Base-by-base conservation (phyloP, 768 basidiomycete genomes). In the Lepiota brunneoincarnata region DNA sequence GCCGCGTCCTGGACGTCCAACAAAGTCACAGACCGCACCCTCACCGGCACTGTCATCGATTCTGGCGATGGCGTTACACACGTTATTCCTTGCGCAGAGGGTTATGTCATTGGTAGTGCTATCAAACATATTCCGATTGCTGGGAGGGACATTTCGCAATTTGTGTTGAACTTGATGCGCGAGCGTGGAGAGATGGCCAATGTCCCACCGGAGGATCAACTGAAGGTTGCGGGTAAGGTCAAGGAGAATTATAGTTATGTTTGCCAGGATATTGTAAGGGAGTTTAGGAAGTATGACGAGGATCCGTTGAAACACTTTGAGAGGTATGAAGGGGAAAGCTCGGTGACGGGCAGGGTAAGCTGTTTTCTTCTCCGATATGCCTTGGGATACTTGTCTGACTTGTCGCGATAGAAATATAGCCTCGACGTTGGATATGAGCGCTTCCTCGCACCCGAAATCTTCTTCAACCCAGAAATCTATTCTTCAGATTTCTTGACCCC, bases 41-140 rank as follows among this genome's bases (percentile, higher is more conserved):
- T 96, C 52, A 98, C 94, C 0, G 97, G 97, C 47, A 98, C 97
- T 0, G 97, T 98, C 64, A 93, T 98, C 66, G 97, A 98, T 72
- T 98, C 96, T 31, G 97, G 97, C 54, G 97, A 99, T 67, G 97
- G 97, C 77, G 97, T 99, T 38, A 98, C 97, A 3, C 97, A 98
- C 72, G 96, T 98, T 55, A 98, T 98, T 65, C 89, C 90, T 51
- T 86, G 83, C 52, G 96, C 96, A 21, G 97, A 98, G 65, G 97
- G 97, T 41, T 99, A 98, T 69, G 97, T 99, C 61, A 98, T 99
- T 64, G 97, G 97, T 20, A 95, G 92, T 63, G 91, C 95, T 1
- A 98, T 99, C 81, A 98, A 98, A 71, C 93, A 98, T 66, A 94
- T 99, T 65, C 97, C 97, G 46, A 96, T 98, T 64, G 97, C 96